Evolutionary conservation across 164 flowering plant species (phyloP).

Genomic region (Magnolia sinica): DNA sequence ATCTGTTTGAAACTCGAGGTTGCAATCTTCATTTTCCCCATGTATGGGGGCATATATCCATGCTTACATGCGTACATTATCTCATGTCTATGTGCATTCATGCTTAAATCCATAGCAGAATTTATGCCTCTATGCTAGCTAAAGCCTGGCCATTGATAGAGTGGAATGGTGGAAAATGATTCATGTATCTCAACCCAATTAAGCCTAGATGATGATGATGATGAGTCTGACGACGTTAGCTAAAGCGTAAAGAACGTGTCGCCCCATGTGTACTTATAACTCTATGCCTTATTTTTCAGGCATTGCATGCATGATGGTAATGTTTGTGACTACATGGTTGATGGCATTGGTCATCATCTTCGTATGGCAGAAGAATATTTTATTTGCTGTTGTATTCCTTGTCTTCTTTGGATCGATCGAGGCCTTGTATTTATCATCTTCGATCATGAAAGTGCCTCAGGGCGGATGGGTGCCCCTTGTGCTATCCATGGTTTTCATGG

Average conservation of each 20-base stretch:
- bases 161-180: no score
- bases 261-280: constrained; percentile 1
- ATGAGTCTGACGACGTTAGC: no score
- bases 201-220: no score
- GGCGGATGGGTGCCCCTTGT: constrained; percentile 67
- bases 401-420: constrained; percentile 56
- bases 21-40: no score
- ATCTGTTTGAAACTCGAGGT: no score
- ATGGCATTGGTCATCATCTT: constrained; percentile 49
- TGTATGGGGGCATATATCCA: background rate
- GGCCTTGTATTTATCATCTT: constrained; percentile 44
- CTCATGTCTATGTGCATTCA: background rate
- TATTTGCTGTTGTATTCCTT: constrained; percentile 35
- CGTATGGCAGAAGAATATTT: constrained; percentile 43
- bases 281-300: constrained; percentile 38
- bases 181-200: no score
- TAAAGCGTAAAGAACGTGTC: background rate
- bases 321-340: constrained; percentile 56
- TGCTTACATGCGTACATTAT: background rate
- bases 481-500: constrained; percentile 35
- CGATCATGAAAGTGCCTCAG: constrained; percentile 37
- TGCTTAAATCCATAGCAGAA: no score
- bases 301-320: constrained; percentile 41
- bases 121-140: no score
- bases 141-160: no score